Base-by-base conservation (phyloP, 768 basidiomycete species). In the Tephrocybe sp. region DNA sequence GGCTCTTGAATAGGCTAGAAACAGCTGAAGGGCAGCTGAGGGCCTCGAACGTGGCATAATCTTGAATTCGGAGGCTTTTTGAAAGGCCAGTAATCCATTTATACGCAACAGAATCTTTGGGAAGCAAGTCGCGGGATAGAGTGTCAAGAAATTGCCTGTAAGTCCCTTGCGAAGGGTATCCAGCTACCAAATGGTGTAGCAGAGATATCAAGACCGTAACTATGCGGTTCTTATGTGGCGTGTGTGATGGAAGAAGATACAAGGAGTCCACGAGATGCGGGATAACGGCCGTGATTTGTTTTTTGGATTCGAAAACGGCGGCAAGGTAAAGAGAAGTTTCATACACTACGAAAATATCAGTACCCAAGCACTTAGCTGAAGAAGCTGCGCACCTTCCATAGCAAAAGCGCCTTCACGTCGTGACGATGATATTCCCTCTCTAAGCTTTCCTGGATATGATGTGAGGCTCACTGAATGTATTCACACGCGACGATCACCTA, bases 241-340 rank as follows among this genome's bases (percentile, higher is more conserved):
- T 35, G 53, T 60, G 52, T 16, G 61, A 49, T 5, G 66, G 48
- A 40, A 68, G 63, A 60, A 68, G 63, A 60, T 81, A 78, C 46
- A 82, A 57, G 36, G 72, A 59, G 3, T 79, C 78, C 22, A 88
- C 63, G 20, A 90, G 74, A 56, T 79, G 77, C 1, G 81, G 75
- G 31, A 86, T 71, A 52, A 87, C 76, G 14, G 85, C 77, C 6
- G 76, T 76, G 3, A 81, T 79, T 65, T 90, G 86, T 34, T 73
- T 72, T 0, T 80, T 73, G 0, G 79, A 79, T 42, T 76, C 72
- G 68, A 89, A 90, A 26, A 87, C 56, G 22, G 80, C 69, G 20
- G 86, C 76, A 26, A 89, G 73, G 63, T 75, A 79, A 17, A 89
- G 70, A 0, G 89, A 91, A 4, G 79, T 86, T 67, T 91, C 85